These are phyloP conservation scores for Escallonia rubra DNA, from an alignment of 129 eudicot species.

Conservation along the genomic window DNA sequence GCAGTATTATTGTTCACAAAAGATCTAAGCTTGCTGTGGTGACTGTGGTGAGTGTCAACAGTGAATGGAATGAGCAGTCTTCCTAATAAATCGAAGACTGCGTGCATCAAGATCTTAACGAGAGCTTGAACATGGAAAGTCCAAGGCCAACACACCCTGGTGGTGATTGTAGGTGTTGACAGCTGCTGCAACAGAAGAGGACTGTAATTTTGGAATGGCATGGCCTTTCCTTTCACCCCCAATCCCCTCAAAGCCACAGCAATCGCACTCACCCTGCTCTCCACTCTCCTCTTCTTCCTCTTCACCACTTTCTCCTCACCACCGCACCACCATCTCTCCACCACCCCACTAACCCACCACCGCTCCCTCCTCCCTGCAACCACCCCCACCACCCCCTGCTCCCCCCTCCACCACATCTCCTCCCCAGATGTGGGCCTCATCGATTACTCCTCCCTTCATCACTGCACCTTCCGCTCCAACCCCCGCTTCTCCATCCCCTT, in stretches of 20 bases:
- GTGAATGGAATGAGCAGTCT: too few relatives aligned
- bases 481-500: constrained; percentile 53
- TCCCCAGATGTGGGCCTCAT: constrained; percentile 43
- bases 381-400: constrained; percentile 21
- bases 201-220: neutral
- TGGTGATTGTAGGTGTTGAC: too few relatives aligned
- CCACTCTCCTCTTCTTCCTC: constrained; percentile 40
- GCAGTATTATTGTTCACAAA: too few relatives aligned
- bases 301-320: constrained; percentile 17
- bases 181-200: too few relatives aligned
- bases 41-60: too few relatives aligned
- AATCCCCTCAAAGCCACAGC: constrained; percentile 15
- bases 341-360: constrained; percentile 36
- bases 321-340: neutral
- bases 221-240: neutral
- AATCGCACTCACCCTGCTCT: constrained; percentile 30
- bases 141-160: too few relatives aligned
- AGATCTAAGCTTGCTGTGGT: too few relatives aligned
- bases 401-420: constrained; percentile 12
- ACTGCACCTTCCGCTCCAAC: constrained; percentile 48
- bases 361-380: constrained; percentile 42
- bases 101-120: too few relatives aligned
- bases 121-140: too few relatives aligned
- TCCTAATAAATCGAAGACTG: too few relatives aligned
- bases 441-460: constrained; percentile 62